Evolutionary conservation across 2,329 filamentous ascomycete genomes (phyloP), one percentile per base, ranked within the genome.

Genomic region (Simplicillium sp.): DNA sequence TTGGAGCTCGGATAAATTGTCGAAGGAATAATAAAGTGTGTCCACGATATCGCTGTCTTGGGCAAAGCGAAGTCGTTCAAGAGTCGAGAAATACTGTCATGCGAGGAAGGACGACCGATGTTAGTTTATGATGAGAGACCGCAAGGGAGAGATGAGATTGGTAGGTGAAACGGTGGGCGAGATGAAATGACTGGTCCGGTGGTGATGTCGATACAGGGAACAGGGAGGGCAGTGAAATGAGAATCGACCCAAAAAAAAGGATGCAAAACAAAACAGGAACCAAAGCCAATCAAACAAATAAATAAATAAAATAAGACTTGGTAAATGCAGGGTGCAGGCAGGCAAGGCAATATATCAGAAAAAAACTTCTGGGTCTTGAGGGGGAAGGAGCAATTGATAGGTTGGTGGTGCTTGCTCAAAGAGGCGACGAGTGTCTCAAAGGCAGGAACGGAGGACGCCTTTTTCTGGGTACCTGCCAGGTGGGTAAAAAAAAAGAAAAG

Each of bases 41-140:
- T 34, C 54, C 50, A 37, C 56, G 54, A 34, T 59, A 54, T 44
- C 55, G 18, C 52, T 46, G 34, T 51, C 49, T 51, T 79, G 77
- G 38, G 73, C 74, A 56, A 87, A 77, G 51, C 77, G 76, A 44
- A 84, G 69, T 43, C 82, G 75, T 60, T 87, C 83, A 47, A 83
- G 69, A 7, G 77, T 80, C 28, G 82, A 84, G 64, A 87, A 86
- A 64, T 84, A 86, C 76, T 87, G 57, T 33, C 44, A 39, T 39
- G 44, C 38, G 40, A 42, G 34, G 33, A 39, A 28, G 39, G 34
- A 39, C 38, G 32, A 32, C 29, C 42, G 34, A 11, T 39, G 39
- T 32, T 43, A 34, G 8, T 37, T 25, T 14, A 40, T 28, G 17
- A 44, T 32, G n/a, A 43, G 36, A 37, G 20, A 39, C 31, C 39